Percentiles rank a stretch among this genome's conserved stretches.
phyloP scores from a whole-genome alignment of 2,329 filamentous ascomycete genomes.

The Aspergillus ustus region DNA sequence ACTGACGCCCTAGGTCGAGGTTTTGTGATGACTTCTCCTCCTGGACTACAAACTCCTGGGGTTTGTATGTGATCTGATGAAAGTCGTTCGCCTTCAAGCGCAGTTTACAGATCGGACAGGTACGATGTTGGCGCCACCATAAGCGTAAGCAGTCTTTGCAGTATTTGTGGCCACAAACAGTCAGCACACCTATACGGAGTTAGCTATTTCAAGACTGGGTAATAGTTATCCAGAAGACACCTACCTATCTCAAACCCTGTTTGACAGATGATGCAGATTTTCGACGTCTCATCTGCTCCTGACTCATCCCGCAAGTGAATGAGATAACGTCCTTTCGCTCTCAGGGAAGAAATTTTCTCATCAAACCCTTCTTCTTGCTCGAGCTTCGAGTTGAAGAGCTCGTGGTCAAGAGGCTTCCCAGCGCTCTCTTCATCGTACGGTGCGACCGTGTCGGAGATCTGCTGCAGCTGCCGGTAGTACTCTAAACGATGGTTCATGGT shows the following conservation, averaged over 20 bases:
- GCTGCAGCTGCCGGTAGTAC: slow-evolving; percentile 88
- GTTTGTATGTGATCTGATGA: slow-evolving; percentile 83
- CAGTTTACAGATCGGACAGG: slow-evolving; percentile 84
- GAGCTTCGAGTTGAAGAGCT: slow-evolving; percentile 48
- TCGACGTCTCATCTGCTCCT: slow-evolving; percentile 63
- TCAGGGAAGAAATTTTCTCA: slow-evolving; percentile 63
- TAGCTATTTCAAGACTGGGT: not conserved
- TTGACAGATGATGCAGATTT: slow-evolving; percentile 86
- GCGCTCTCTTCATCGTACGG: slow-evolving; percentile 69
- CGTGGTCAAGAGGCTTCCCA: slow-evolving; percentile 60
- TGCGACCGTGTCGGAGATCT: slow-evolving; percentile 84
- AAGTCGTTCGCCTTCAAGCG: slow-evolving; percentile 69
- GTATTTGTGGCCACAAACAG: slow-evolving; percentile 88
- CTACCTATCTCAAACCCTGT: slow-evolving; percentile 75
- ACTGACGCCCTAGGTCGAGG: slow-evolving; percentile 34
- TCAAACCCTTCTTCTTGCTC: slow-evolving; percentile 58
- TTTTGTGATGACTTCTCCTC: slow-evolving; percentile 50
- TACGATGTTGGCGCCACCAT: slow-evolving; percentile 77
- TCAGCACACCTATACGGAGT: slow-evolving; percentile 51
- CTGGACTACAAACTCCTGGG: slow-evolving; percentile 71
- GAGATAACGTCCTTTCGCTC: slow-evolving; percentile 77
- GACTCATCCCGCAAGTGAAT: slow-evolving; percentile 65
- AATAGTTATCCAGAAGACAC: slow-evolving; percentile 20
- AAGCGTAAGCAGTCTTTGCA: slow-evolving; percentile 83
- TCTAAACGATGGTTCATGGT: slow-evolving; percentile 86